These are phyloP conservation scores for Beta corolliflora DNA, from an alignment of 179 eudicot genomes.

Conservation along the genomic window DNA sequence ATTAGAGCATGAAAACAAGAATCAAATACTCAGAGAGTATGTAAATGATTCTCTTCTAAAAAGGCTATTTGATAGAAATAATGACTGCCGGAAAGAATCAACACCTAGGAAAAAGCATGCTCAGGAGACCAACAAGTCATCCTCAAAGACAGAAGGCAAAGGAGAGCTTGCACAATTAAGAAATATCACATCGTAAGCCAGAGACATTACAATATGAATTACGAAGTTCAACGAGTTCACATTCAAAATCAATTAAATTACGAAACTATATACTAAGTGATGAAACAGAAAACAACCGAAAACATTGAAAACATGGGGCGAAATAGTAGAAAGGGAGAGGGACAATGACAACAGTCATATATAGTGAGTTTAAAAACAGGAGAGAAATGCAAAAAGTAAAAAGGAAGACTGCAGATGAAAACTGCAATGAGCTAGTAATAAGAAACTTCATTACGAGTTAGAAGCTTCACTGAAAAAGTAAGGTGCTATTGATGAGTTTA, in stretches of 20 bases:
- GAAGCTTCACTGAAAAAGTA: background rate
- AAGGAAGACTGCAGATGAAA: background rate
- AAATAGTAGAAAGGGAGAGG: background rate
- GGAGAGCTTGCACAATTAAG: background rate
- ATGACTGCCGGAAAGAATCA: background rate
- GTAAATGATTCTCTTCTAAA: background rate
- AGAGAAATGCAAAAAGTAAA: background rate
- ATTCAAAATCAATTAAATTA: too few relatives aligned
- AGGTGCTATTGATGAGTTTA: too few relatives aligned
- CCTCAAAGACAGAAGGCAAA: slow-evolving; percentile 3
- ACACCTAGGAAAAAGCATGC: background rate
- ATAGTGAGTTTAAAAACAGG: background rate
- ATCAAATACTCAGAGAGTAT: background rate
- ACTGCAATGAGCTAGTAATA: background rate
- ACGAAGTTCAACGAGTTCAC: too few relatives aligned
- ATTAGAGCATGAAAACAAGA: background rate
- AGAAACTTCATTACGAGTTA: background rate
- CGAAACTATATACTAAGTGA: background rate
- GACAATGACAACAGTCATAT: background rate
- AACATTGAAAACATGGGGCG: background rate
- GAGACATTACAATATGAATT: background rate
- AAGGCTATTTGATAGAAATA: background rate
- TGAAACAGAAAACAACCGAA: background rate
- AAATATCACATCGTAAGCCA: background rate
- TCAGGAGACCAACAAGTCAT: background rate